Conservation (phyloP, 1,284 basidiomycete genomes). For the Pisolithus thermaeus region DNA sequence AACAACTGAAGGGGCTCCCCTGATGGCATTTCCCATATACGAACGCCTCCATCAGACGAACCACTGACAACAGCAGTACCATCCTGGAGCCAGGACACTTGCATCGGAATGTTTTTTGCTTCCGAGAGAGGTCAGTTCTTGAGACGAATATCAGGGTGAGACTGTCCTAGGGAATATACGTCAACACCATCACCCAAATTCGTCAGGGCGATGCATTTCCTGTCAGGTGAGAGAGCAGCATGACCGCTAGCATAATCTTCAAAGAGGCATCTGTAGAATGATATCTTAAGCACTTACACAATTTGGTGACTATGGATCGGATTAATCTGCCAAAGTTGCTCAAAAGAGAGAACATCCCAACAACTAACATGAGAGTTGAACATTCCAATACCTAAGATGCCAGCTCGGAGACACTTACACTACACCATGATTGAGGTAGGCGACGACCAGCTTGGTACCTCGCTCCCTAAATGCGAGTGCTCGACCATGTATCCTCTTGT, state of each 20-base stretch:
- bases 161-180: not conserved
- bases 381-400: not conserved
- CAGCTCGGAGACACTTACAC: not conserved
- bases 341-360: not conserved
- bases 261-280: not conserved
- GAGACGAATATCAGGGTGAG: not conserved
- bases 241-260: constrained; percentile 1
- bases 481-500: not conserved
- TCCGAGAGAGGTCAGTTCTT: not conserved
- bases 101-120: not conserved
- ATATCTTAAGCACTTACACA: not conserved
- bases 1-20: too few relatives aligned
- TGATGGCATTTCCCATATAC: too few relatives aligned
- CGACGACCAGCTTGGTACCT: too few relatives aligned
- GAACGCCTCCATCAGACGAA: not conserved
- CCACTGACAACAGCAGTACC: not conserved
- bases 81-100: not conserved
- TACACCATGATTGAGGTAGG: too few relatives aligned
- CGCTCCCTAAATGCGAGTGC: too few relatives aligned
- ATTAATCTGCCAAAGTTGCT: not conserved
- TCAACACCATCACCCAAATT: constrained; percentile 3
- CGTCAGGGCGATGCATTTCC: not conserved
- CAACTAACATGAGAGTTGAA: not conserved
- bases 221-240: not conserved
- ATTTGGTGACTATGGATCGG: constrained; percentile 3